phyloP scores from a whole-genome alignment of 2,329 filamentous ascomycete species.

The Phymatotrichopsis omnivora region DNA sequence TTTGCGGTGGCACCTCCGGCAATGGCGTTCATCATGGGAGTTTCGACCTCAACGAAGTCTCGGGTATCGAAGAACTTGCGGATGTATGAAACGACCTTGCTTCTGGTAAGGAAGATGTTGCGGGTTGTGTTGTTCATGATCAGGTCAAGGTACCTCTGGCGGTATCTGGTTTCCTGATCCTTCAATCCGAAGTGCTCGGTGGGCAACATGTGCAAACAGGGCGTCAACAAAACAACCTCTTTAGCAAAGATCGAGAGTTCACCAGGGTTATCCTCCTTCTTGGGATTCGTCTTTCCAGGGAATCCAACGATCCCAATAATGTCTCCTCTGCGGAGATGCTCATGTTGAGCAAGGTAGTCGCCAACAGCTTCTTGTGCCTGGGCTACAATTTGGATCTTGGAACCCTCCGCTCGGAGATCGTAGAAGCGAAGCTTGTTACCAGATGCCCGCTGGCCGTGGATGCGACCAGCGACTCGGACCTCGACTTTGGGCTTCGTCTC shows the following conservation, averaged over 20 bases:
- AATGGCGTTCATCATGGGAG: slow-evolving; percentile 93
- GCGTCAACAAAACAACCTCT: slow-evolving; percentile 75
- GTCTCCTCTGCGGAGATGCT: slow-evolving; percentile 80
- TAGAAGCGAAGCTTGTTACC: slow-evolving; percentile 87
- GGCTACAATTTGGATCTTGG: slow-evolving; percentile 83
- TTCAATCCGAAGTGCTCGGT: slow-evolving; percentile 90
- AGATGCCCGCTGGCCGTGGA: slow-evolving; percentile 76
- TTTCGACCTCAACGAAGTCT: slow-evolving; percentile 90
- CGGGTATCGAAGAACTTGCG: slow-evolving; percentile 78
- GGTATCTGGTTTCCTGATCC: slow-evolving; percentile 85
- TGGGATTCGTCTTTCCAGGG: slow-evolving; percentile 76
- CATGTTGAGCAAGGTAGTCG: slow-evolving; percentile 79
- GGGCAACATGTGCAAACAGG: slow-evolving; percentile 83
- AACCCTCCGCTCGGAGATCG: slow-evolving; percentile 65
- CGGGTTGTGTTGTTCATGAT: slow-evolving; percentile 90
- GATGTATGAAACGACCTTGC: slow-evolving; percentile 81
- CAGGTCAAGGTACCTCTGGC: slow-evolving; percentile 87
- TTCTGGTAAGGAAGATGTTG: slow-evolving; percentile 71
- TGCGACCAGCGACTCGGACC: slow-evolving; percentile 69
- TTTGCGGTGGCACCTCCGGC: slow-evolving; percentile 91
- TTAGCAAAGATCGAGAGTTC: slow-evolving; percentile 90
- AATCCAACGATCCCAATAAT: slow-evolving; percentile 81
- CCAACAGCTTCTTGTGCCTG: slow-evolving; percentile 69
- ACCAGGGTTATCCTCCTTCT: slow-evolving; percentile 72
- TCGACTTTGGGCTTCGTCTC: slow-evolving; percentile 66